Percentiles rank a stretch among this genome's conserved stretches.
phyloP scores from a whole-genome alignment of 306 rosid genomes.

The Argentina anserina region DNA sequence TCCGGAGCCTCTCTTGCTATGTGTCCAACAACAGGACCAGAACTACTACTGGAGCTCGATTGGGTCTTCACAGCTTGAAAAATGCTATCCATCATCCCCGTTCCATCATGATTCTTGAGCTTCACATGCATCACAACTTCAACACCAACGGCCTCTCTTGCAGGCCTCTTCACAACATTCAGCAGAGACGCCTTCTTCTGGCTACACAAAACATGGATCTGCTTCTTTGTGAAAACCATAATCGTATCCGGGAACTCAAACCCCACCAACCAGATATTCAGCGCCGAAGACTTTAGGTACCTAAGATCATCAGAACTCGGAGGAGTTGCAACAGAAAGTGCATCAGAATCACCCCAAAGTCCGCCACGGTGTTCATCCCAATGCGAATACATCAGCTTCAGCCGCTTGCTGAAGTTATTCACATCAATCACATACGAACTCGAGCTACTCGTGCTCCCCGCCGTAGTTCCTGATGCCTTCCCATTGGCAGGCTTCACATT shows the following conservation, averaged over 20 bases:
- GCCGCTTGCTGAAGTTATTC: conserved; percentile 26
- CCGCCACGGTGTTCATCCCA: conserved; percentile 18
- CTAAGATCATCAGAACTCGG: conserved; percentile 38
- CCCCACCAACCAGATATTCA: conserved; percentile 32
- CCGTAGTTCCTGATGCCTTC: conserved; percentile 16
- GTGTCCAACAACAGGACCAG: conserved; percentile 22
- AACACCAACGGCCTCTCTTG: conserved; percentile 31
- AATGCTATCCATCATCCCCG: conserved; percentile 21
- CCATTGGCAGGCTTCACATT: conserved; percentile 20
- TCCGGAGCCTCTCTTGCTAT: conserved; percentile 36
- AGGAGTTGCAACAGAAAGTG: conserved; percentile 32
- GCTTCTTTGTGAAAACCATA: conserved; percentile 33
- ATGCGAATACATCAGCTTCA: conserved; percentile 23
- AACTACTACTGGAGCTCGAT: conserved; percentile 8
- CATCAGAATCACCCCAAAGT: conserved; percentile 27
- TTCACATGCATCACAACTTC: conserved; percentile 32
- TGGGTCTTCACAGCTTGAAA: conserved; percentile 23
- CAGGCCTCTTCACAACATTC: conserved; percentile 27
- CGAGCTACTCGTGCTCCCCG: neutral
- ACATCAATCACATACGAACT: conserved; percentile 27
- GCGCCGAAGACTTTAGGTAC: conserved; percentile 34
- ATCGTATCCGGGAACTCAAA: conserved; percentile 39
- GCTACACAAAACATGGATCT: conserved; percentile 37
- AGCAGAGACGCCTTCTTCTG: conserved; percentile 34
- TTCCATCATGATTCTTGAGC: conserved; percentile 26